Conservation (phyloP, 2,329 filamentous ascomycete species). For the Monilinia vaccinii-corymbosi region DNA sequence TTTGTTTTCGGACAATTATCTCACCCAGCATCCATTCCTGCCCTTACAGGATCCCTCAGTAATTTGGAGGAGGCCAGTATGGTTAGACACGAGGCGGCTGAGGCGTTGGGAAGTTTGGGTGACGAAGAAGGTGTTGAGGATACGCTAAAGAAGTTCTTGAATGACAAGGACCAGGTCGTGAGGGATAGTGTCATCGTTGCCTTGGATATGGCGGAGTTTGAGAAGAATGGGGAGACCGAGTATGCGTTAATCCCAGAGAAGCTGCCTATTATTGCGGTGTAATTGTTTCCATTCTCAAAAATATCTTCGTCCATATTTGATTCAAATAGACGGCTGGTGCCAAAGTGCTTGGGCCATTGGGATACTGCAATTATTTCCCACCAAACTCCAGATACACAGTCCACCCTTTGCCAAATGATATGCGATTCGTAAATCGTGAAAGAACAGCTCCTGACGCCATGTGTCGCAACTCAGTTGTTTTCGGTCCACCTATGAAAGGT, state of each 20-base stretch:
- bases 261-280: slow-evolving; percentile 15
- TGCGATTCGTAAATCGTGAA: neutral
- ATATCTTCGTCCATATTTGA: neutral
- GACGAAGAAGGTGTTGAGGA: slow-evolving; percentile 91
- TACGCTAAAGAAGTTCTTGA: slow-evolving; percentile 68
- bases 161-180: slow-evolving; percentile 89
- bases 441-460: neutral
- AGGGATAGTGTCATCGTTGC: slow-evolving; percentile 92
- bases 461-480: slow-evolving; percentile 29
- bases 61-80: slow-evolving; percentile 80
- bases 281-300: slow-evolving; percentile 1
- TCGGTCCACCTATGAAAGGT: slow-evolving; percentile 28
- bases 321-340: slow-evolving; percentile 19
- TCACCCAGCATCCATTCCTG: slow-evolving; percentile 93
- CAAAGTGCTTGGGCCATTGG: slow-evolving; percentile 29
- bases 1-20: slow-evolving; percentile 97
- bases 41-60: slow-evolving; percentile 68
- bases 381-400: neutral
- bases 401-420: neutral
- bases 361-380: slow-evolving; percentile 14
- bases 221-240: slow-evolving; percentile 78
- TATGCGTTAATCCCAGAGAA: slow-evolving; percentile 81
- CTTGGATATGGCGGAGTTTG: slow-evolving; percentile 95
- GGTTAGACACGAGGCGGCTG: slow-evolving; percentile 95
- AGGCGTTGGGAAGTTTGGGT: slow-evolving; percentile 87